Base-by-base conservation (phyloP, 352 stramenopile species). In the Phytophthora sp. region DNA sequence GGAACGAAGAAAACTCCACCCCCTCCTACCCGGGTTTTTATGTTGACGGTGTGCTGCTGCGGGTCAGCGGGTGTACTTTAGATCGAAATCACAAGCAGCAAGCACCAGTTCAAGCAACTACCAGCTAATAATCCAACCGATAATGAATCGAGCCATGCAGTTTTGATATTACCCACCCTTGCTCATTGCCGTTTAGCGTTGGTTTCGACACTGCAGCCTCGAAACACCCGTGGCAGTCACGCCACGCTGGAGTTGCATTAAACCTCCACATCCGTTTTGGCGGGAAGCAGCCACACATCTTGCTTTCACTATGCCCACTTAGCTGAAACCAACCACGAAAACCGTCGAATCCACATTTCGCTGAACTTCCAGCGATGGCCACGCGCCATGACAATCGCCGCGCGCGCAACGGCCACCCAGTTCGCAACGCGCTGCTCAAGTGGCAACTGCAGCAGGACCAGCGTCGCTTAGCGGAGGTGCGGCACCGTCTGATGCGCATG, bases 41-140 rank as follows among this genome's bases (percentile, higher is more conserved):
- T 72, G 64, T 62, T 77, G 56, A 74, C 49, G 23, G 57, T 11
- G 55, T 66, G 60, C 62, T 61, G 63, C 46, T 73, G 49, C 55
- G 46, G 45, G 50, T 69, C 51, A 72, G 67, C 67, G 67, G 67
- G 67, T 76, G 67, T 76, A 72, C 51, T 72, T 64, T 76, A 76
- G 61, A 65, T 62, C 23, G 52, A 58, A 42, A 66, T 59, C 46
- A 72, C 61, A 62, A 60, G 44, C 58, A 65, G 57, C 46, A 50
- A 62, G 49, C 67, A 61, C 49, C 9, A 65, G 57, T 61, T 49
- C 38, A 30, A 55, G 32, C 46, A 49, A 63, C 46, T 60, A 49
- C 35, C 46, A 69, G 60, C 45, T 70, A 70, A 70, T 65, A 44
- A 69, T 66, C 32, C 46, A 65, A 62, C 58, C 64, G 52, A 65